Evolutionary conservation across 2,329 filamentous ascomycete species (phyloP), one percentile per base, ranked within the genome.

Genomic region (Aspergillus thermomutatus): DNA sequence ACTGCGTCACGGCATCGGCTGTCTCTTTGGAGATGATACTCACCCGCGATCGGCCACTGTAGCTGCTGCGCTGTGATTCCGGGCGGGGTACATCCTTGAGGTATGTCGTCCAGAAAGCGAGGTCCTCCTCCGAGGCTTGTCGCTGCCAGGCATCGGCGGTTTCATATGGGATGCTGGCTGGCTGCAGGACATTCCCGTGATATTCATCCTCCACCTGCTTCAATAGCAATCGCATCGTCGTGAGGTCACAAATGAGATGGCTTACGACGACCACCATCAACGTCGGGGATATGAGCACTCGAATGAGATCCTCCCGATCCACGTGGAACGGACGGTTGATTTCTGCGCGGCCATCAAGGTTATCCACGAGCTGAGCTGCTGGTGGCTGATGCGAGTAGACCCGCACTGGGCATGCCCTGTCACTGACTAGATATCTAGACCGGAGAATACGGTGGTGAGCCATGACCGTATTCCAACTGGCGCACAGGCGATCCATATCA

Each of bases 311-410:
- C 4, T 19, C 17, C 31, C 41, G 19, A 19, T 49, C 43, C 2
- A 23, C 25, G 9, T 41, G 19, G 31, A 57, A 57, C 17, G 55
- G 55, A 6, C 46, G 23, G 37, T 57, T 57, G 37, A 50, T 40
- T 28, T 53, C 55, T 3, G 25, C 23, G 28, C 25, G 45, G 4
- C 21, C 31, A 25, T 49, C 37, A 9, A 54, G n/a, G 5, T 25
- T 31, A 14, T 41, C 28, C 10, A 49, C 19, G 11, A n/a, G 6
- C 27, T 17, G 27, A 19, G 52, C 49, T n/a, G 21, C 37, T 7
- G 49, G 48, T 19, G 40, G 28, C 17, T 46, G 23, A 9, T 25
- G 40, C 17, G 47, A 23, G 37, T 50, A 50, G 11, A 17, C 8
- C 1, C n/a, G 37, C 2, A 19, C 37, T 41, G 21, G 49, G 49